phyloP scores from a whole-genome alignment of 140 eudicot species.

The Erigeron philadelphicus region DNA sequence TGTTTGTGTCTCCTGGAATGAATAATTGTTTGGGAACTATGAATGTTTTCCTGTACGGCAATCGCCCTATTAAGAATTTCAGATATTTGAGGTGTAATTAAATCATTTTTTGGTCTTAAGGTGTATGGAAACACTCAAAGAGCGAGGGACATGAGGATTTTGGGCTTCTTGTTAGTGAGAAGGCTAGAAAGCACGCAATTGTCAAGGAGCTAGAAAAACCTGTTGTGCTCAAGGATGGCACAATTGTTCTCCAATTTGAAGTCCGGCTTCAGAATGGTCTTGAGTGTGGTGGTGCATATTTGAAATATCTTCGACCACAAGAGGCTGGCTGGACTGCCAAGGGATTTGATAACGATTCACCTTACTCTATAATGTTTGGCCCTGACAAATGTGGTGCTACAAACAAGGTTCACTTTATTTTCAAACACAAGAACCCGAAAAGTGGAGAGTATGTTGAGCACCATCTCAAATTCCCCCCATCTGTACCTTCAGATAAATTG shows the following conservation, averaged over 20 bases:
- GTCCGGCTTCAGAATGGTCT: constrained; percentile 2
- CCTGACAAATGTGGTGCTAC: constrained; percentile 7
- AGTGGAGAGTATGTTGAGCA: constrained; percentile 1
- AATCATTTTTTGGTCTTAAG: not conserved
- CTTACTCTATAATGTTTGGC: not conserved
- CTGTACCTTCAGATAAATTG: constrained; percentile 6
- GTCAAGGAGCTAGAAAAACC: constrained; percentile 10
- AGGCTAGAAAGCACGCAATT: constrained; percentile 1
- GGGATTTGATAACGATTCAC: not conserved
- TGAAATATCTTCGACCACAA: constrained; percentile 7
- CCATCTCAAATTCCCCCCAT: not conserved
- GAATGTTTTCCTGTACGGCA: not conserved
- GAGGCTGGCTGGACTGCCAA: constrained; percentile 1
- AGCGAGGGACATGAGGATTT: constrained; percentile 10
- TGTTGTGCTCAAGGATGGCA: not conserved
- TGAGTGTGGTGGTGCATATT: constrained; percentile 14
- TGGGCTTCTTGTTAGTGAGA: constrained; percentile 9
- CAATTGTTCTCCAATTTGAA: constrained; percentile 7
- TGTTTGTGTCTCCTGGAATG: too few species aligned
- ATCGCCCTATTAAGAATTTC: too few species aligned
- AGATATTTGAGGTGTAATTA: not conserved
- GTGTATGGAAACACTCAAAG: constrained; percentile 10
- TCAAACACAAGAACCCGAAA: not conserved
- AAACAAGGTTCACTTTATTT: not conserved
- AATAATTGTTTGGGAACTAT: not conserved